Base-by-base conservation (phyloP, 106 monocot species). In the Dioscorea zingiberensis region DNA sequence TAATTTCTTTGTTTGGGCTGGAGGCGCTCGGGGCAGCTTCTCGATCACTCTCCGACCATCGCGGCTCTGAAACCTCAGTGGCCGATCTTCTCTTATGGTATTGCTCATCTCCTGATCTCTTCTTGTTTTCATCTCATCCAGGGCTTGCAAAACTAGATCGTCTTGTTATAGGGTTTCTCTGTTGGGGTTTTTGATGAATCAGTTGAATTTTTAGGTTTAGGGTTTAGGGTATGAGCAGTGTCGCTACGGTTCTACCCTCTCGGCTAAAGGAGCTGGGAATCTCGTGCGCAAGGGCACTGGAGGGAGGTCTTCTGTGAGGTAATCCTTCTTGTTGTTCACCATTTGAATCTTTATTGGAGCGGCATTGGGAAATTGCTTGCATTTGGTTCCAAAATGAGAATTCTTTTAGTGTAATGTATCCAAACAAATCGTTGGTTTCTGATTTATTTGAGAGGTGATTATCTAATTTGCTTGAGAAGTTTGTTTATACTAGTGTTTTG, bases 231-330 rank as follows among this genome's bases (percentile, higher is more conserved):
- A 53, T 15, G 77, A 84, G 68, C 82, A 76, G 60, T 44, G 48
- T 25, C 76, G 90, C 18, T 75, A 66, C 54, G 77, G 55, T n/a
- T 87, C 87, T 18, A 83, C 71, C 26, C 38, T 95, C 45, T 45
- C 89, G 14, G 69, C 80, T 48, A 93, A 89, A 74, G 98, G 98
- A 32, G 13, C 67, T 3, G 98, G 93, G 55, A 77, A 86, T 79
- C 61, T 99, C 55, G 69, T 93, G 25, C 86, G 98, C 47, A 99
- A 99, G 66, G 98, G 98, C 25, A 99, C 98, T 24, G 98, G 98
- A 1, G 98, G 93, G 18, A 84, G 98, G 55, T 99, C 93, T 0
- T 93, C 98, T 0, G 98, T 98, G 21, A 99, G 98, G 97, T 99
- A 55, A 49, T 61, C 10, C 0, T 13, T 61, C 45, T 18, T 17